These are phyloP conservation scores for Colletotrichum plurivorum DNA, from an alignment of 2,329 filamentous ascomycete genomes.

Conservation along the genomic window DNA sequence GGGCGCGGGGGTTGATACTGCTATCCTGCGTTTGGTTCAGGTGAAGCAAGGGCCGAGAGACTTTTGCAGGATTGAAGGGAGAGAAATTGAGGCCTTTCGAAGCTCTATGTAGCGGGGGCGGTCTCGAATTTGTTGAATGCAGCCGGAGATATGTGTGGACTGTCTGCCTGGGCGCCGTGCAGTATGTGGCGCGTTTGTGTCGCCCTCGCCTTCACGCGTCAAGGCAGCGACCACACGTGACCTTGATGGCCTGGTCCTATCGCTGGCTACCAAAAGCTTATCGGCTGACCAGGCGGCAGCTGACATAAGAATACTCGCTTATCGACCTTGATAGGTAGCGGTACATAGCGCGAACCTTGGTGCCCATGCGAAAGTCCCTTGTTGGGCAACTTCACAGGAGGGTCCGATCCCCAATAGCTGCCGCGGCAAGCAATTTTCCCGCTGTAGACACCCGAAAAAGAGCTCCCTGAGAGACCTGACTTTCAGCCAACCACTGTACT, in stretches of 20 bases:
- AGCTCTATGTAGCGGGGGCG: neutral
- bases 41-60: neutral
- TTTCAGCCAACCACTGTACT: neutral
- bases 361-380: neutral
- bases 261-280: neutral
- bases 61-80: neutral
- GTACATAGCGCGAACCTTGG: neutral
- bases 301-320: neutral
- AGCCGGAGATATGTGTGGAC: neutral
- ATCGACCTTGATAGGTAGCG: neutral
- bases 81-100: neutral
- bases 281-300: neutral
- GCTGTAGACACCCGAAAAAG: neutral
- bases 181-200: constrained; percentile 25
- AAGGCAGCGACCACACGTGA: constrained; percentile 37
- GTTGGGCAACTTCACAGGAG: too few relatives aligned
- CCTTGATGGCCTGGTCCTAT: neutral
- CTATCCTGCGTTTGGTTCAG: neutral
- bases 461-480: neutral
- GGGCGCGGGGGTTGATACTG: too few relatives aligned
- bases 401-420: too few relatives aligned
- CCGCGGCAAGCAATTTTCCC: constrained; percentile 8
- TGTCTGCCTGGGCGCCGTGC: constrained; percentile 3
- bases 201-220: constrained; percentile 30
- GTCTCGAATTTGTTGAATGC: neutral